Evolutionary conservation across 2,329 filamentous ascomycete species (phyloP).

Genomic region (Trichoderma koningiopsis): DNA sequence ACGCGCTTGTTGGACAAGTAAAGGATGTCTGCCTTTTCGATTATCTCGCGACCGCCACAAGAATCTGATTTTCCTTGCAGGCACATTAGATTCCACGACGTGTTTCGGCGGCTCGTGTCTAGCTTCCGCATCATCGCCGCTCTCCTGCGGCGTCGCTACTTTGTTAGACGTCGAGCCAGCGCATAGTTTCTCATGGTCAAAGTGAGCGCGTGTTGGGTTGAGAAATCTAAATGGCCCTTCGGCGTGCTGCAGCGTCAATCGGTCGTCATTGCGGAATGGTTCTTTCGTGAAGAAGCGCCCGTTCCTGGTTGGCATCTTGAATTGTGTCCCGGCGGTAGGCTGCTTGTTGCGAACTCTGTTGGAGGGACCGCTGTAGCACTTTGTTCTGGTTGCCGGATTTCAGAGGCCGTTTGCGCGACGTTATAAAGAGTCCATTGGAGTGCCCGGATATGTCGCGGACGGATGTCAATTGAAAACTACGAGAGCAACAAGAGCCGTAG

Average conservation of each 20-base stretch:
- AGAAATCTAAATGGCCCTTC: constrained; percentile 25
- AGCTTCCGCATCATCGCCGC: constrained; percentile 8
- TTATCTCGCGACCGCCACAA: constrained; percentile 49
- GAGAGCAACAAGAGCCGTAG: background rate
- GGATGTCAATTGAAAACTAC: background rate
- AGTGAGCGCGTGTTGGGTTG: constrained; percentile 27
- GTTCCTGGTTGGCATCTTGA: constrained; percentile 19
- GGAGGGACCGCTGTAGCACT: background rate
- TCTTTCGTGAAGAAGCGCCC: constrained; percentile 21
- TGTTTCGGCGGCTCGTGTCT: constrained; percentile 6
- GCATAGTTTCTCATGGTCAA: constrained; percentile 8
- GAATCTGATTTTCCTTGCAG: constrained; percentile 36
- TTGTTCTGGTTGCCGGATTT: background rate
- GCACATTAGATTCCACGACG: background rate
- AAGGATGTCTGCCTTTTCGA: constrained; percentile 45
- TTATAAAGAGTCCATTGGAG: constrained; percentile 3
- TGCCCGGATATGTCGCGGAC: background rate
- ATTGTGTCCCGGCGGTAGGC: background rate
- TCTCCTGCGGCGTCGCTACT: constrained; percentile 11
- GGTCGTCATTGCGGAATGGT: constrained; percentile 19
- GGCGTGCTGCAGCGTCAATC: constrained; percentile 20
- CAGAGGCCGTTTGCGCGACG: background rate
- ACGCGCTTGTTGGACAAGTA: constrained; percentile 34
- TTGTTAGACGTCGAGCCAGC: background rate
- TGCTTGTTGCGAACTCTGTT: background rate